These are phyloP conservation scores for Cryptomeria japonica DNA, from an alignment of 75 land plant species.

Conservation along the genomic window DNA sequence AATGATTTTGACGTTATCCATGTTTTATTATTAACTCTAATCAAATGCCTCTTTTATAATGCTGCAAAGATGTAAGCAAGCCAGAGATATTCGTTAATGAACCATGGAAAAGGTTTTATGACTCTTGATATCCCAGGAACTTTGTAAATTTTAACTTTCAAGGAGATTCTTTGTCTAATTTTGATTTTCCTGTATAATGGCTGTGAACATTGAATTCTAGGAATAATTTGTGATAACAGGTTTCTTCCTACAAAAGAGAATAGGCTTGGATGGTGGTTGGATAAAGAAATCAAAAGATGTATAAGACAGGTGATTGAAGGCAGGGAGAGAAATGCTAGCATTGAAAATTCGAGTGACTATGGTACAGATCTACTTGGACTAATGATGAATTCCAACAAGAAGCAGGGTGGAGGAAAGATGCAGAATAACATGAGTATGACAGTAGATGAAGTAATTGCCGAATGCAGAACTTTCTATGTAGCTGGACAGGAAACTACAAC, in stretches of 20 bases:
- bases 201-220: not conserved
- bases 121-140: too few relatives aligned
- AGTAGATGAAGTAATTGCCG: constrained; percentile 45
- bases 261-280: constrained; percentile 16
- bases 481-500: constrained; percentile 58
- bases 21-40: too few relatives aligned
- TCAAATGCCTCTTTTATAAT: too few relatives aligned
- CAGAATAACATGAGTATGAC: constrained; percentile 20
- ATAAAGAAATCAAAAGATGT: constrained; percentile 14
- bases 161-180: not conserved
- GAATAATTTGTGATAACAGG: constrained; percentile 2
- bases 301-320: constrained; percentile 28
- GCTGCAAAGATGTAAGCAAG: too few relatives aligned
- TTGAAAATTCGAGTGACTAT: constrained; percentile 8
- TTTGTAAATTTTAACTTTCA: not conserved
- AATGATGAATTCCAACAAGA: constrained; percentile 31
- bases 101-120: too few relatives aligned
- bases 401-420: constrained; percentile 15
- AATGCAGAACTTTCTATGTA: constrained; percentile 48
- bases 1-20: too few relatives aligned
- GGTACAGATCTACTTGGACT: constrained; percentile 45
- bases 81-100: too few relatives aligned
- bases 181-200: not conserved
- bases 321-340: constrained; percentile 19
- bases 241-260: constrained; percentile 42